Conservation (phyloP, 192 early-diverging fungal species). For the Linderina pennispora region DNA sequence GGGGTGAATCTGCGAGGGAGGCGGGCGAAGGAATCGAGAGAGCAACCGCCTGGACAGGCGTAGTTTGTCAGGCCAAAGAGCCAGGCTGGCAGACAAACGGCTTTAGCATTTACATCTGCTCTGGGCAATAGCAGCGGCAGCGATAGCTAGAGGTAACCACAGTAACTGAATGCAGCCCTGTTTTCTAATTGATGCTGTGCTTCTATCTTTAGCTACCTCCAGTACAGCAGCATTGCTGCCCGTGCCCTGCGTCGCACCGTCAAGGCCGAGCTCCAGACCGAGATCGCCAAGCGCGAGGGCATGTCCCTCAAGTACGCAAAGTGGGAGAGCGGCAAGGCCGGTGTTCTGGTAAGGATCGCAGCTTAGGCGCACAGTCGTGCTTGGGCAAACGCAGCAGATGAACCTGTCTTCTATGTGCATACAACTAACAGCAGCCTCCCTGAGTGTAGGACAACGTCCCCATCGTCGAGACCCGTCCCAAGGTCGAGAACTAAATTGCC, state of each 20-base stretch:
- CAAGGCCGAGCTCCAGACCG: conserved; percentile 35
- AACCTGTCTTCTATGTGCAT: no score
- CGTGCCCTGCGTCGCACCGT: conserved; percentile 40
- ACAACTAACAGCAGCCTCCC: no score
- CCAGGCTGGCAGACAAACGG: no score
- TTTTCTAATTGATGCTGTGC: not conserved
- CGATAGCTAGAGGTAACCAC: not conserved
- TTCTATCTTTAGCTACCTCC: conserved; percentile 31
- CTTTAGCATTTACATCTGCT: no score
- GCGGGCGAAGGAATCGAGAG: no score
- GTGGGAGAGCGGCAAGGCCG: conserved; percentile 43
- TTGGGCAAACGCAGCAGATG: no score
- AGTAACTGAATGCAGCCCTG: not conserved
- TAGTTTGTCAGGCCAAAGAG: no score
- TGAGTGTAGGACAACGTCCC: no score
- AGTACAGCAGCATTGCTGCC: conserved; percentile 48
- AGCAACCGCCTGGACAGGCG: no score
- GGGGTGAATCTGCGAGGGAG: no score
- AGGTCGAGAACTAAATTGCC: conserved; percentile 32
- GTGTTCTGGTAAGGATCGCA: no score
- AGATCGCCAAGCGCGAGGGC: conserved; percentile 43
- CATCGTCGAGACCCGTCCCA: conserved; percentile 29
- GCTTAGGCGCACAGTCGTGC: no score
- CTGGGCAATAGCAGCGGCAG: not conserved
- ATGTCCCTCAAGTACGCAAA: conserved; percentile 38